Conservation (phyloP, 2,329 filamentous ascomycete species). For the Dothidotthia symphoricarpi region DNA sequence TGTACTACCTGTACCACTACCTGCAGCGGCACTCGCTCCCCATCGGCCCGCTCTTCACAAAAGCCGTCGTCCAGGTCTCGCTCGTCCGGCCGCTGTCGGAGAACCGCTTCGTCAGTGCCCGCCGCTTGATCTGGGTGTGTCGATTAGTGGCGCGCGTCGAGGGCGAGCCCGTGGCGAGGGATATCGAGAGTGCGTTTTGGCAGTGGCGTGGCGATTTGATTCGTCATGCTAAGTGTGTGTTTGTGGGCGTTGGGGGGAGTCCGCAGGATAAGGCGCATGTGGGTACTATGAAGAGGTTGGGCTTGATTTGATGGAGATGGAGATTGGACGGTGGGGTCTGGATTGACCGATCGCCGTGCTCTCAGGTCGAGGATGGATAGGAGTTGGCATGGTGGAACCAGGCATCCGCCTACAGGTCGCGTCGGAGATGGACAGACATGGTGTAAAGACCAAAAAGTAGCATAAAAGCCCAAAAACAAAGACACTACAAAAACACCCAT, state of each 20-base stretch:
- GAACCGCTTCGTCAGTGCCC: constrained; percentile 29
- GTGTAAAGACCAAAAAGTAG: no score
- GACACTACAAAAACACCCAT: no score
- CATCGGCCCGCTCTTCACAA: constrained; percentile 32
- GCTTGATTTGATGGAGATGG: constrained; percentile 16
- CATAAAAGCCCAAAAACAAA: no score
- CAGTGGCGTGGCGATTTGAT: constrained; percentile 33
- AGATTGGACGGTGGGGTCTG: no score
- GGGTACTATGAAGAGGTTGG: constrained; percentile 30
- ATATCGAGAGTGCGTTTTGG: constrained; percentile 30
- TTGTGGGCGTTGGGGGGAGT: constrained; percentile 18
- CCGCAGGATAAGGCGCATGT: constrained; percentile 24
- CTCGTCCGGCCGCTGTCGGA: constrained; percentile 30
- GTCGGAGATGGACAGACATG: no score
- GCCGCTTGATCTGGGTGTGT: constrained; percentile 32
- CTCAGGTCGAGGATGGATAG: no score
- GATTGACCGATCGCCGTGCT: no score
- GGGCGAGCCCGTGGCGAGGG: constrained; percentile 26
- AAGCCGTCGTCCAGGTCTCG: constrained; percentile 25
- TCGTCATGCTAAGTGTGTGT: constrained; percentile 17
- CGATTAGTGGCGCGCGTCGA: constrained; percentile 29
- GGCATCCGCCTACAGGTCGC: no score
- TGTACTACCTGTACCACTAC: constrained; percentile 32
- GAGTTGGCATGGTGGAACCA: no score
- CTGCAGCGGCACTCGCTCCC: constrained; percentile 18